These are phyloP conservation scores for Gloeopeniophorella convolvens DNA, from an alignment of 768 basidiomycete species.

Conservation along the genomic window DNA sequence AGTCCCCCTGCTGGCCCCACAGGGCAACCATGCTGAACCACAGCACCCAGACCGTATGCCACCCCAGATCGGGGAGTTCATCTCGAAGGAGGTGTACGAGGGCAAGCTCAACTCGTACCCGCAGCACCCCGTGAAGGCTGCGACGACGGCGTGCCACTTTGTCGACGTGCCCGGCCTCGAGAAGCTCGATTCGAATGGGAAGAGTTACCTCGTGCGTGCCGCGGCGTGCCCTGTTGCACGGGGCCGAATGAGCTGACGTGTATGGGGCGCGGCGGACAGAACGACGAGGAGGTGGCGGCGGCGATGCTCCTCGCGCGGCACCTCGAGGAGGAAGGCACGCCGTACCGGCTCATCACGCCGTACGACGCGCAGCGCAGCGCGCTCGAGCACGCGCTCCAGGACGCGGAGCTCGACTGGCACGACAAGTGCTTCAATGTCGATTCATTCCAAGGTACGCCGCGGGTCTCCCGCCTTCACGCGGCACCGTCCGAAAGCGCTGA, in stretches of 20 bases:
- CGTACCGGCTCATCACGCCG: constrained; percentile 69
- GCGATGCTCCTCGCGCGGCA: constrained; percentile 51
- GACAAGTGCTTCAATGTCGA: constrained; percentile 76
- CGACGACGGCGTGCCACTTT: constrained; percentile 52
- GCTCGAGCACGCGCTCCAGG: constrained; percentile 53
- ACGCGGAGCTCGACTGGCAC: constrained; percentile 45
- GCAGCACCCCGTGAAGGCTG: constrained; percentile 42
- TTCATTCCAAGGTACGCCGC: constrained; percentile 65
- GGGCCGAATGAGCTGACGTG: too few relatives aligned
- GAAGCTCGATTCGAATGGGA: constrained; percentile 10
- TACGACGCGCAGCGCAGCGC: constrained; percentile 66
- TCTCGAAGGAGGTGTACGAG: constrained; percentile 64
- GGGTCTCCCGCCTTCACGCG: neutral
- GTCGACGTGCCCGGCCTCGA: constrained; percentile 48
- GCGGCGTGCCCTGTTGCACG: too few relatives aligned
- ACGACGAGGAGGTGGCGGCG: constrained; percentile 47
- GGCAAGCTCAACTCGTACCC: constrained; percentile 47
- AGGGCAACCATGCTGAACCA: constrained; percentile 12
- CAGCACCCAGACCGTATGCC: constrained; percentile 69
- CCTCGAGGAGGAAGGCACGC: constrained; percentile 43
- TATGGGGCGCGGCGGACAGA: constrained; percentile 35
- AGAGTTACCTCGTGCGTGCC: constrained; percentile 1
- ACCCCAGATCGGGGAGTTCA: constrained; percentile 65
- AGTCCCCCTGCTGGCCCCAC: constrained; percentile 21
- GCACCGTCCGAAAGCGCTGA: neutral